A percentile compares a stretch with the other conserved stretches of the same genome.
phyloP scores from a whole-genome alignment of 371 early-diverging fungal genomes.

The Paramicrosporidium saccamoebae region DNA sequence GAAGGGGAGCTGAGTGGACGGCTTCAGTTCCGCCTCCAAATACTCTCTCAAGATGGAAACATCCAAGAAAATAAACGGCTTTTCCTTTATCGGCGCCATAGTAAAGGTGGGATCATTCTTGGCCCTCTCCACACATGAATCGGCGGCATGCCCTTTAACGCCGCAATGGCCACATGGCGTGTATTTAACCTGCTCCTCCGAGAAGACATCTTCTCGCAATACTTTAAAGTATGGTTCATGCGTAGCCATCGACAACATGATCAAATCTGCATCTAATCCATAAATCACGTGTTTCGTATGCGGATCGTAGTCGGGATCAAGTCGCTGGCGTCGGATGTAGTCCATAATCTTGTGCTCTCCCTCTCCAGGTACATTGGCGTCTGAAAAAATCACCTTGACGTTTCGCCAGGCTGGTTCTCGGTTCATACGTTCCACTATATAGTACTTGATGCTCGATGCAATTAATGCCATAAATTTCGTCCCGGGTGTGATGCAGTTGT shows the following conservation, averaged over 20 bases:
- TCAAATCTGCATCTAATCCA: slow-evolving; percentile 96
- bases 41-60: slow-evolving; percentile 70
- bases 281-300: slow-evolving; percentile 81
- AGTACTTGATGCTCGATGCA: slow-evolving; percentile 53
- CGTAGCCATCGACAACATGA: slow-evolving; percentile 92
- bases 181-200: slow-evolving; percentile 9
- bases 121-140: too few species aligned
- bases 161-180: not conserved
- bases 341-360: slow-evolving; percentile 99
- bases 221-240: slow-evolving; percentile 90
- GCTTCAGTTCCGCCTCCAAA: slow-evolving; percentile 38
- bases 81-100: slow-evolving; percentile 5
- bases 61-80: slow-evolving; percentile 67
- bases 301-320: slow-evolving; percentile 35
- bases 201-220: slow-evolving; percentile 84
- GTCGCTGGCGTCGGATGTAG: slow-evolving; percentile 63
- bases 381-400: slow-evolving; percentile 66
- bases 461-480: slow-evolving; percentile 39
- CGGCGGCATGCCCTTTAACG: too few species aligned
- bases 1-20: slow-evolving; percentile 19
- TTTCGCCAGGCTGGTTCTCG: slow-evolving; percentile 63
- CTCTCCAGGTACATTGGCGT: slow-evolving; percentile 92
- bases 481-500: slow-evolving; percentile 96
- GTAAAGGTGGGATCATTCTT: not conserved
- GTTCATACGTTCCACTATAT: slow-evolving; percentile 54